phyloP scores from a whole-genome alignment of 2,329 filamentous ascomycete genomes.

The Myriosclerotinia duriaeana region DNA sequence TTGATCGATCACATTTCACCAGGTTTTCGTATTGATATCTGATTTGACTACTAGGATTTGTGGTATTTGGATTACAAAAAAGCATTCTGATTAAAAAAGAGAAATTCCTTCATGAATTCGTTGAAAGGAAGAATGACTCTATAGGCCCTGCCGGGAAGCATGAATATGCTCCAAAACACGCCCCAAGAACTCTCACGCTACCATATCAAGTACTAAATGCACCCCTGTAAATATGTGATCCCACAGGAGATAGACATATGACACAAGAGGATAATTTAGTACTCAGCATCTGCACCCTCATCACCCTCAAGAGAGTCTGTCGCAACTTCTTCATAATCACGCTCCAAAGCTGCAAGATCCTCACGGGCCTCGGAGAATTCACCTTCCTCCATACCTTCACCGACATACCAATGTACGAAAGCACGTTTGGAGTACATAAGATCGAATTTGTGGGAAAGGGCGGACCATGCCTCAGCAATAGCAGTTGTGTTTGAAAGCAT shows the following conservation, averaged over 20 bases:
- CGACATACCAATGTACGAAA: constrained; percentile 71
- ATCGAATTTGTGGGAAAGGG: constrained; percentile 67
- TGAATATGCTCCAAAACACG: constrained; percentile 36
- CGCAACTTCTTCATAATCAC: constrained; percentile 65
- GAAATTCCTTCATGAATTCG: constrained; percentile 34
- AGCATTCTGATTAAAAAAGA: constrained; percentile 38
- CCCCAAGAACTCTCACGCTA: constrained; percentile 35
- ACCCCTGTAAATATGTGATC: constrained; percentile 37
- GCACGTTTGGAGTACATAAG: constrained; percentile 69
- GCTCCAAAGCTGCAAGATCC: constrained; percentile 64
- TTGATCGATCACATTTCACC: background rate
- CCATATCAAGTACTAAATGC: constrained; percentile 37
- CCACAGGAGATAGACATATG: constrained; percentile 36
- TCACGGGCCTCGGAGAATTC: constrained; percentile 67
- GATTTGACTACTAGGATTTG: constrained; percentile 23
- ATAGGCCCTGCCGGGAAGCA: constrained; percentile 33
- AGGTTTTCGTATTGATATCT: constrained; percentile 13
- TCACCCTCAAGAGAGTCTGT: constrained; percentile 53
- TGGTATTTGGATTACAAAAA: constrained; percentile 38
- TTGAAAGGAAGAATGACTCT: constrained; percentile 33
- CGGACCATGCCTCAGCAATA: constrained; percentile 64
- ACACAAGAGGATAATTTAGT: constrained; percentile 31
- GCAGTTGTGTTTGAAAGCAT: constrained; percentile 69
- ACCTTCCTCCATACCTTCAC: constrained; percentile 69
- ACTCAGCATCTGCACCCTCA: constrained; percentile 63